These are phyloP conservation scores for Corynascus novoguineensis DNA, from an alignment of 495 filamentous ascomycete genomes.

Conservation along the genomic window DNA sequence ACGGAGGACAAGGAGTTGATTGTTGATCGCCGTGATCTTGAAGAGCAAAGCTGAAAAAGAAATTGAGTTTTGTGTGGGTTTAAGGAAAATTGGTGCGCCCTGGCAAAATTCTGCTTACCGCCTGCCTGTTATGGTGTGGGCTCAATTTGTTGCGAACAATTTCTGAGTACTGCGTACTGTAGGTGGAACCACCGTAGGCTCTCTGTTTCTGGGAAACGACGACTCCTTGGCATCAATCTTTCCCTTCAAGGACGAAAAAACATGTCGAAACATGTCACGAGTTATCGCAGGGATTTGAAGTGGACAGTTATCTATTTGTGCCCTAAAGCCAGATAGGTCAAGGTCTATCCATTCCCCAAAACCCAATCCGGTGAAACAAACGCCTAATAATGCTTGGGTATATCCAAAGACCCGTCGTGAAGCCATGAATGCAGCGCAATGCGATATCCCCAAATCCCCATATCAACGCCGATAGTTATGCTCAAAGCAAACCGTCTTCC, in stretches of 20 bases:
- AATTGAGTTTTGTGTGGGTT: constrained; percentile 16
- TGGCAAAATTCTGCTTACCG: constrained; percentile 20
- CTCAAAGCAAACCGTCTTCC: background rate
- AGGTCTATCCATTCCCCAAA: background rate
- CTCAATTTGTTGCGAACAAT: background rate
- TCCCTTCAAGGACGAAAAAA: background rate
- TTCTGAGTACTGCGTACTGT: background rate
- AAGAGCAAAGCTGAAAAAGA: constrained; percentile 16
- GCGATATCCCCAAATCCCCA: background rate
- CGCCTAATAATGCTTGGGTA: constrained; percentile 15
- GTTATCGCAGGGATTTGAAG: background rate
- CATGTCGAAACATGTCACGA: background rate
- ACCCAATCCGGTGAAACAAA: background rate
- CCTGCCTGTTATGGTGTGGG: constrained; percentile 12
- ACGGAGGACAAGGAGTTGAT: constrained; percentile 26
- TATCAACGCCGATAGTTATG: constrained; percentile 4
- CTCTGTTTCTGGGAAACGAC: background rate
- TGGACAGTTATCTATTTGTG: background rate
- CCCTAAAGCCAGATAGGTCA: background rate
- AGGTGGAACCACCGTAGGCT: too few species aligned
- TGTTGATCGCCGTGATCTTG: constrained; percentile 34
- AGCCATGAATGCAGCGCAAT: background rate
- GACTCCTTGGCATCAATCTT: background rate
- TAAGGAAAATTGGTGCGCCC: constrained; percentile 21
- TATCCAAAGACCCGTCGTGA: constrained; percentile 12